Conservation (phyloP, 139 green algal species). For the Limnomonas spitsbergensis region DNA sequence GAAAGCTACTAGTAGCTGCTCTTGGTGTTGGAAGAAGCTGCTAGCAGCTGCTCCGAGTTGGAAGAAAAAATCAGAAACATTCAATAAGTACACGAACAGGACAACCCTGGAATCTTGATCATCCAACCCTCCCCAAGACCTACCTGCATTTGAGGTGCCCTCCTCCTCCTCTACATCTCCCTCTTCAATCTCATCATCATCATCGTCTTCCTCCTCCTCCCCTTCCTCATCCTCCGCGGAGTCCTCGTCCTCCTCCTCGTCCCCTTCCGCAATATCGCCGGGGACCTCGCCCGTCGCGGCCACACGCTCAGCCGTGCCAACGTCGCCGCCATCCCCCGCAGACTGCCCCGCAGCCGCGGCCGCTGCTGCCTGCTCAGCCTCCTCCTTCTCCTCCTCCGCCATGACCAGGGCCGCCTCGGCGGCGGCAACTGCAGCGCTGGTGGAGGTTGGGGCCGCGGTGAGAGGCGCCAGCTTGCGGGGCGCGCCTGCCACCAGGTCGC, state of each 20-base stretch:
- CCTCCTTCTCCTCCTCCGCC: not conserved
- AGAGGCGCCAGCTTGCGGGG: no score
- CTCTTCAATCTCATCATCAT: slow-evolving; percentile 9
- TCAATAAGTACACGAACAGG: no score
- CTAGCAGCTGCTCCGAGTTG: no score
- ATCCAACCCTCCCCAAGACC: not conserved
- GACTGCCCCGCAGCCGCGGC: not conserved
- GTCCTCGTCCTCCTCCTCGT: not conserved
- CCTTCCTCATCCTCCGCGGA: not conserved
- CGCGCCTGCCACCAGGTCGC: no score
- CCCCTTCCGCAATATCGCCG: slow-evolving; percentile 6
- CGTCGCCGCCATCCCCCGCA: not conserved
- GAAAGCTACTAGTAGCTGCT: no score
- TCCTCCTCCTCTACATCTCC: not conserved
- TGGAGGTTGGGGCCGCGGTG: not conserved
- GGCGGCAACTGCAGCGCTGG: not conserved
- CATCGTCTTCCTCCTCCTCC: slow-evolving; percentile 9
- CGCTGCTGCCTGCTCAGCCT: not conserved
- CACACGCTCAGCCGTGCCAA: not conserved
- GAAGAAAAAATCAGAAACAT: no score
- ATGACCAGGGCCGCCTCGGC: not conserved
- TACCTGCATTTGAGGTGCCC: not conserved
- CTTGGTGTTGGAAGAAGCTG: no score
- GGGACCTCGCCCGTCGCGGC: not conserved
- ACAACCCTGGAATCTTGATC: no score